These are phyloP conservation scores for Pseudotsuga menziesii DNA, from an alignment of 75 land plant species.

Conservation along the genomic window DNA sequence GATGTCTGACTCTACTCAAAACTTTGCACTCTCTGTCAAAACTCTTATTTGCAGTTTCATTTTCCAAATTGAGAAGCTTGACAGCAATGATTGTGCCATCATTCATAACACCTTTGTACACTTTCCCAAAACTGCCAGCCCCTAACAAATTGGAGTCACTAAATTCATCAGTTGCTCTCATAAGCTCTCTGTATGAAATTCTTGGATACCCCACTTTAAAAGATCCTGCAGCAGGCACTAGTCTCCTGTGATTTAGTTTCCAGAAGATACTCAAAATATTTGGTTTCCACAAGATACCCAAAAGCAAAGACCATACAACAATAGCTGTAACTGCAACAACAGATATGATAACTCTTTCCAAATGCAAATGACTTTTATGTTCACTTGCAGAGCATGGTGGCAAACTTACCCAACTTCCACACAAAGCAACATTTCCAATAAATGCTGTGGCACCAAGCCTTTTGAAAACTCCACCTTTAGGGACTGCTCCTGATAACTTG, in stretches of 20 bases:
- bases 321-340: not conserved
- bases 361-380: not conserved
- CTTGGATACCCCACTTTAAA: not conserved
- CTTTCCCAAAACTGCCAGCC: not conserved
- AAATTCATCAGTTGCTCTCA: not conserved
- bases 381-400: not conserved
- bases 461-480: not conserved
- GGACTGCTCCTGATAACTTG: slow-evolving; percentile 10
- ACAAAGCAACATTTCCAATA: not conserved
- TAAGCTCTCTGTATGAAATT: not conserved
- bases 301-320: not conserved
- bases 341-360: not conserved
- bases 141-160: not conserved
- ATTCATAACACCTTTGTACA: not conserved
- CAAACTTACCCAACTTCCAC: not conserved
- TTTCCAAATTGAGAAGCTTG: not conserved
- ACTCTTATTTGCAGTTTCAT: not conserved
- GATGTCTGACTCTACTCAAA: not conserved
- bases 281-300: not conserved
- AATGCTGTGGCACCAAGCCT: not conserved
- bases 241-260: not conserved
- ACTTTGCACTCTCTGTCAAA: not conserved
- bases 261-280: too few relatives aligned
- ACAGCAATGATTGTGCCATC: not conserved
- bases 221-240: too few relatives aligned